Percentiles rank a stretch among this genome's conserved stretches.
Conservation (phyloP, 345 rosid genomes). For the Balakata baccata region DNA sequence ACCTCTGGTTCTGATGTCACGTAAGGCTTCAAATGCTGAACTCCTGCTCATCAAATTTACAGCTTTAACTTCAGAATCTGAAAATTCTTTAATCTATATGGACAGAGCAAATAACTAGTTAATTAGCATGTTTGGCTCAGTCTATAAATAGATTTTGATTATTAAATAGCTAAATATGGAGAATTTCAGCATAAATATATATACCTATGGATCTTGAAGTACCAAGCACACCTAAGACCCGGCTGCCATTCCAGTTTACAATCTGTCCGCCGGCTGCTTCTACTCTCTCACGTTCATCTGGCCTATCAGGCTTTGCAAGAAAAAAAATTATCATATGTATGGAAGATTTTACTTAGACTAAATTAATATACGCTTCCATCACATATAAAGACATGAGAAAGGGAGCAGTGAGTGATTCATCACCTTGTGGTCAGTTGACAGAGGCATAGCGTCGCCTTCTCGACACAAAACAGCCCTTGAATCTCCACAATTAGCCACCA, state of each 20-base stretch:
- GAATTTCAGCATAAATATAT: neutral
- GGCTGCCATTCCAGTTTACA: slow-evolving; percentile 17
- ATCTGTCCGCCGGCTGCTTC: slow-evolving; percentile 28
- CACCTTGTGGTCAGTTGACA: slow-evolving; percentile 39
- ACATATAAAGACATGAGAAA: no score
- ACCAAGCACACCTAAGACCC: slow-evolving; percentile 23
- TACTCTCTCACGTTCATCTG: slow-evolving; percentile 21
- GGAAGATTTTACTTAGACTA: no score
- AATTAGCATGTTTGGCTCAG: no score
- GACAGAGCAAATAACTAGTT: no score
- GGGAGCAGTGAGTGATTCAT: neutral
- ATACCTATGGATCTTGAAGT: slow-evolving; percentile 33
- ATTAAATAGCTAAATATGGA: no score
- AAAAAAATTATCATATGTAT: neutral
- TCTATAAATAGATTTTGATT: no score
- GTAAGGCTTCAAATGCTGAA: slow-evolving; percentile 30
- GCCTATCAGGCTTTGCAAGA: slow-evolving; percentile 22
- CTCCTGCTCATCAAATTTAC: slow-evolving; percentile 20
- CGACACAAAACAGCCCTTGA: slow-evolving; percentile 38
- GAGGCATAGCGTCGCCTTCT: slow-evolving; percentile 26
- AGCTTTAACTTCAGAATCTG: no score
- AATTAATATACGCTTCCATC: no score
- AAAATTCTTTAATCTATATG: no score
- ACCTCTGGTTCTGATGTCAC: slow-evolving; percentile 35
- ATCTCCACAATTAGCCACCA: slow-evolving; percentile 47